Evolutionary conservation across 371 early-diverging fungal genomes (phyloP), one percentile per base, ranked within the genome.

Genomic region (Mucor velutinosus): DNA sequence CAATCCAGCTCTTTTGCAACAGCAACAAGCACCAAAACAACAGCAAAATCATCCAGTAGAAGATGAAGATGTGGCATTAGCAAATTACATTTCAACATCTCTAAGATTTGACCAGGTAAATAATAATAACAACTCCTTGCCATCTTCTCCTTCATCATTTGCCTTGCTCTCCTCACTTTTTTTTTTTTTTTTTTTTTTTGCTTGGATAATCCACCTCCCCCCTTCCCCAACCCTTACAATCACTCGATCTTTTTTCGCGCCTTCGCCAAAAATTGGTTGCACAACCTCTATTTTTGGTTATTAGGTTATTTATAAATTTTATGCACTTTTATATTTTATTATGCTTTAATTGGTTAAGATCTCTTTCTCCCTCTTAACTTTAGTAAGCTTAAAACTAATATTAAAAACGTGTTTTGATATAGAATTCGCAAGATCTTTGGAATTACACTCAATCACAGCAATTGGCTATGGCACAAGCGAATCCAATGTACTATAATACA

Each of bases 11-110:
- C 25, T 67, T 39, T 64, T 64, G 63, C 57, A 58, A 30, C 67
- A 67, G 33, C 45, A 45, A 45, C 45, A 53, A 41, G 19, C 8
- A 39, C 60, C 41, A 17, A 17, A 67, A 58, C 45, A 45, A 45
- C 45, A 45, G 7, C 45, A 45, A 45, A 17, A 45, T 7, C 17
- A 45, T 7, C 41, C 33, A n/a, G 33, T 37, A 41, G 65, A 70
- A 51, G 74, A 74, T 53, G 74, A 74, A 55, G 69, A 72, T 58
- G 58, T 74, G 62, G 71, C 66, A 37, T 61, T 74, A 30, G 67
- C 74, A 60, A 74, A 60, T 45, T 70, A 65, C 51, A 30, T 74
- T 27, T 65, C 74, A 12, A 55, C 43, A 29, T 64, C 70, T 47
- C 56, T 70, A 15, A 67, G 61, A 64, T 60, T 72, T 45, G 61